Evolutionary conservation across 176 grass and related monocot genomes (phyloP).

Genomic region (Chrysopogon serrulatus): DNA sequence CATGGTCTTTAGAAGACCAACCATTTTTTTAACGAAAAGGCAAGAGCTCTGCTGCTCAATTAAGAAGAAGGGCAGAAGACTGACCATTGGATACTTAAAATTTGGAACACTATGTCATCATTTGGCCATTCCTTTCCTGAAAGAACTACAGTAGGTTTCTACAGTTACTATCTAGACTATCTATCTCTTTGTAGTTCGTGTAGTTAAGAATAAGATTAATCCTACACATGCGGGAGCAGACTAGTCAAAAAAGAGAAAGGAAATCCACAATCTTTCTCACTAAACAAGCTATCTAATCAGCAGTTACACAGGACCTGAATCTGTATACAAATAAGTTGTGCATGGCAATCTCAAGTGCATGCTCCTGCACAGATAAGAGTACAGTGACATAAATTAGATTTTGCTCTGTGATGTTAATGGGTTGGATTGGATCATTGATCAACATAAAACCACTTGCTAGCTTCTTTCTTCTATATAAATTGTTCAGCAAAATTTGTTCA

Average conservation of each 20-base stretch:
- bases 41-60: background rate
- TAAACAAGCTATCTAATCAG: background rate
- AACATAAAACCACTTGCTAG: background rate
- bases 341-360: background rate
- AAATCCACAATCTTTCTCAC: background rate
- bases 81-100: background rate
- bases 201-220: background rate
- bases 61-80: background rate
- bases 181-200: background rate
- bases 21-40: background rate
- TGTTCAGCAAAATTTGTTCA: background rate
- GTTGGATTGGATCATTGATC: background rate
- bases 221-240: background rate
- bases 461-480: background rate
- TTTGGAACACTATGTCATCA: background rate
- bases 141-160: constrained; percentile 8
- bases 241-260: constrained; percentile 9
- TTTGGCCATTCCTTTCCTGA: constrained; percentile 17
- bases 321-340: background rate
- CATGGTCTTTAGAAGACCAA: constrained; percentile 3
- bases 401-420: background rate
- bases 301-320: background rate
- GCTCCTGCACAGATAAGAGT: background rate
- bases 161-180: background rate
- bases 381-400: background rate